phyloP scores from a whole-genome alignment of 2,329 filamentous ascomycete genomes.

The Colletotrichum viniferum region DNA sequence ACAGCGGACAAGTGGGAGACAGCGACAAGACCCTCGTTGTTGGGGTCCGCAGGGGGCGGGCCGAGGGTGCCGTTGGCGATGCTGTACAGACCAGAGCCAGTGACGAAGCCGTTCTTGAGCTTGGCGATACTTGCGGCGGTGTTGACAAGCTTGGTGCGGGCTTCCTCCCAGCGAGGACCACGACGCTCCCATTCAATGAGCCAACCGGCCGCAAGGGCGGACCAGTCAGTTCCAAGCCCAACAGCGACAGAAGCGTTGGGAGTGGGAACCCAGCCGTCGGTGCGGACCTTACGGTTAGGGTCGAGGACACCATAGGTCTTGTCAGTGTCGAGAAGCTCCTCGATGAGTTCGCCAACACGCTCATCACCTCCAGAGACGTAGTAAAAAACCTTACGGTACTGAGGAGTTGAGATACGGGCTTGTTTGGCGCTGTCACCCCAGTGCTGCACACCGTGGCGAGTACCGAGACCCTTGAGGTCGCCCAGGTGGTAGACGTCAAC shows the following conservation, averaged over 20 bases:
- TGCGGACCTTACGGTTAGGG: conserved; percentile 62
- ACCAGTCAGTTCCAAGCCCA: conserved; percentile 64
- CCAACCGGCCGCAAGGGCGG: conserved; percentile 60
- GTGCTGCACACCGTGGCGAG: conserved; percentile 67
- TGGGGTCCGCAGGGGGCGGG: conserved; percentile 56
- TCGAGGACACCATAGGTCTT: conserved; percentile 58
- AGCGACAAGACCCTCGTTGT: conserved; percentile 54
- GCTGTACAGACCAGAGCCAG: conserved; percentile 57
- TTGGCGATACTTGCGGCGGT: conserved; percentile 55
- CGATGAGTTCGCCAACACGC: conserved; percentile 58
- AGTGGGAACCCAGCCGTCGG: conserved; percentile 51
- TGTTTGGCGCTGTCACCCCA: conserved; percentile 67
- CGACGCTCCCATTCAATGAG: conserved; percentile 65
- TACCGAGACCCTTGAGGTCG: conserved; percentile 62
- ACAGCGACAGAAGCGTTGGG: conserved; percentile 48
- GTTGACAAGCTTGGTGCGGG: conserved; percentile 51
- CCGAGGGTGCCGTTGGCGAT: conserved; percentile 51
- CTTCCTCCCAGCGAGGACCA: conserved; percentile 56
- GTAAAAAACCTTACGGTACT: conserved; percentile 61
- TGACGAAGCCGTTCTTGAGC: conserved; percentile 64
- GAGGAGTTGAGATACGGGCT: conserved; percentile 61
- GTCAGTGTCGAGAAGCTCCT: conserved; percentile 56
- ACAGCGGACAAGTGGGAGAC: conserved; percentile 62
- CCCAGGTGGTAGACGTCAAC: conserved; percentile 68
- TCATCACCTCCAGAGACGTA: conserved; percentile 63